phyloP scores from a whole-genome alignment of 2,329 filamentous ascomycete genomes.

The Pseudogymnoascus sp. region DNA sequence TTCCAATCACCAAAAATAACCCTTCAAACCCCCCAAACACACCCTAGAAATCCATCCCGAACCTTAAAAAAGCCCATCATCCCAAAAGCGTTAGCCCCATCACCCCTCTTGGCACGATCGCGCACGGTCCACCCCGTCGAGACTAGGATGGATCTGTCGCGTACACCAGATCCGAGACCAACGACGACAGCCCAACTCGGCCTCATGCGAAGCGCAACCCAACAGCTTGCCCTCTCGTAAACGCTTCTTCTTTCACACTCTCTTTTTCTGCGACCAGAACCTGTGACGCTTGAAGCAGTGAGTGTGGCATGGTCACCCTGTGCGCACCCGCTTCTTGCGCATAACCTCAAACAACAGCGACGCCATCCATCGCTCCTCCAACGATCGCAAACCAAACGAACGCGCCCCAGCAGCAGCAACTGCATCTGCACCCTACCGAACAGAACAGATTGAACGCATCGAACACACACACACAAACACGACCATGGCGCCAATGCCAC shows the following conservation, averaged over 20 bases:
- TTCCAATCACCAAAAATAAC: not conserved
- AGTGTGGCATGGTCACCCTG: not conserved
- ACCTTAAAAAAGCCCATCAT: slow-evolving; percentile 4
- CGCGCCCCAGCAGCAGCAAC: not conserved
- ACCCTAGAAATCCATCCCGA: slow-evolving; percentile 1
- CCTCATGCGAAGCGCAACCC: not conserved
- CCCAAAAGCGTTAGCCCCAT: not conserved
- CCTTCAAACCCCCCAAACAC: not conserved
- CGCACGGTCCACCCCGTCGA: not conserved
- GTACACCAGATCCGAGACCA: not conserved
- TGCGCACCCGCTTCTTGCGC: not conserved
- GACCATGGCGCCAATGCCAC: not conserved
- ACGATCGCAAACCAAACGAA: not conserved
- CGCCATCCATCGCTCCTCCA: not conserved
- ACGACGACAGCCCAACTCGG: not conserved
- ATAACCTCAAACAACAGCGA: not conserved
- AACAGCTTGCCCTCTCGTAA: not conserved
- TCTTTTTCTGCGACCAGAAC: not conserved
- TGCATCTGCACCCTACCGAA: not conserved
- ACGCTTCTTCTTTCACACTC: not conserved
- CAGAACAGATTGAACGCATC: not conserved
- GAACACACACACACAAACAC: not conserved
- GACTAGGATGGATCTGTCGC: not conserved
- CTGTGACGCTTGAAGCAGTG: too few relatives aligned
- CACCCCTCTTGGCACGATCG: not conserved